Base-by-base conservation (phyloP, 345 rosid species). In the Eucalyptus tenuipes region DNA sequence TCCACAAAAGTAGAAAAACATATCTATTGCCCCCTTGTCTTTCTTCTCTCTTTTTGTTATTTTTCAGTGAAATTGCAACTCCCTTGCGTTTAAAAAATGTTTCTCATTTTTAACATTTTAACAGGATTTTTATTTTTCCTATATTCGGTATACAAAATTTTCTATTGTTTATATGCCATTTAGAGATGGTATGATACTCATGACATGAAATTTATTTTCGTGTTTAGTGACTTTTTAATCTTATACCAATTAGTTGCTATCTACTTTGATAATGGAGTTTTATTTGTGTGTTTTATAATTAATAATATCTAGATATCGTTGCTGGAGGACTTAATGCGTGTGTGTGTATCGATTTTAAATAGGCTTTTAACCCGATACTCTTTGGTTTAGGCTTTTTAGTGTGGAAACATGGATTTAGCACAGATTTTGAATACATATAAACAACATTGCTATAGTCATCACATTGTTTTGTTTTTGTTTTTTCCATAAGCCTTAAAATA, bases 291-390 rank as follows among this genome's bases (percentile, higher is more conserved):
- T 55, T 55, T 55, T 55, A 10, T 10, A 55, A 24, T 24, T 55
- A 4, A 0, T 55, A 55, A 55, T 55, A 55, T 55, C 13, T 55
- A 0, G 27, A 55, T 24, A 8, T 9, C 7, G 0, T 55, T 55
- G 0, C 3, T 10, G 0, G 29, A 24, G 3, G 61, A 55, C 0
- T 55, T 55, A 24, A 55, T 1, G 29, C 0, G 61, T 16, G 29
- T 2, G 5, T 55, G 3, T 50, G 0, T 18, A 18, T 20, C 0
- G 57, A 52, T 52, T 52, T 52, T 20, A 52, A 55, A 55, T 55
- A 10, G 27, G 0, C 27, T 55, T 9, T 55, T 55, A 55, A 24
- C 29, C 29, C 0, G 29, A 0, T 24, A 4, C 0, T 55, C 13
- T 4, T 55, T 55, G 29, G 61, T 29, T 55, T 55, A 55, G 61